A percentile compares a stretch with the other conserved stretches of the same genome.
Evolutionary conservation across 129 eudicot species (phyloP).

Genomic region (Heracleum sosnowskyi): DNA sequence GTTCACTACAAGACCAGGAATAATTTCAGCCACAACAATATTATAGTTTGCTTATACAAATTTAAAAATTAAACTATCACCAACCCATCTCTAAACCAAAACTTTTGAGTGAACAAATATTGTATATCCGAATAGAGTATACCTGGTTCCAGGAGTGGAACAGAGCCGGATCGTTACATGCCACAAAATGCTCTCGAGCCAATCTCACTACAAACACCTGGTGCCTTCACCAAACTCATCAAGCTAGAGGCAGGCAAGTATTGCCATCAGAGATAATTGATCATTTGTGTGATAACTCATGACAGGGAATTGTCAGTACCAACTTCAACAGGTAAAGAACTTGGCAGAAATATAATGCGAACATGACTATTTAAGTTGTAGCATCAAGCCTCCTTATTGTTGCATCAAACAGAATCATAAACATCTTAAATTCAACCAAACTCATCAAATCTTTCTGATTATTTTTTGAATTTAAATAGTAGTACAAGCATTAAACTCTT

Average conservation of each 20-base stretch:
- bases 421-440: neutral
- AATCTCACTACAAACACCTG: neutral
- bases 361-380: neutral
- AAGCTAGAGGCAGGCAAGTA: neutral
- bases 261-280: neutral
- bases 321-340: neutral
- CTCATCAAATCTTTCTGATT: neutral
- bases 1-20: neutral
- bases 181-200: neutral
- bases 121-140: neutral
- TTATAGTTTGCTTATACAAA: neutral
- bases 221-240: constrained; percentile 3
- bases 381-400: neutral
- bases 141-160: neutral
- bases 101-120: neutral
- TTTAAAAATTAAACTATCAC: neutral
- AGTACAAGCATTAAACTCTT: neutral
- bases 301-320: neutral
- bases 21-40: neutral
- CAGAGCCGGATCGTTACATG: neutral
- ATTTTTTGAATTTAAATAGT: neutral
- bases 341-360: neutral
- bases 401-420: neutral
- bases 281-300: neutral
- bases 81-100: neutral